phyloP scores from a whole-genome alignment of 192 early-diverging fungal species.

The Haplosporangium gracile region DNA sequence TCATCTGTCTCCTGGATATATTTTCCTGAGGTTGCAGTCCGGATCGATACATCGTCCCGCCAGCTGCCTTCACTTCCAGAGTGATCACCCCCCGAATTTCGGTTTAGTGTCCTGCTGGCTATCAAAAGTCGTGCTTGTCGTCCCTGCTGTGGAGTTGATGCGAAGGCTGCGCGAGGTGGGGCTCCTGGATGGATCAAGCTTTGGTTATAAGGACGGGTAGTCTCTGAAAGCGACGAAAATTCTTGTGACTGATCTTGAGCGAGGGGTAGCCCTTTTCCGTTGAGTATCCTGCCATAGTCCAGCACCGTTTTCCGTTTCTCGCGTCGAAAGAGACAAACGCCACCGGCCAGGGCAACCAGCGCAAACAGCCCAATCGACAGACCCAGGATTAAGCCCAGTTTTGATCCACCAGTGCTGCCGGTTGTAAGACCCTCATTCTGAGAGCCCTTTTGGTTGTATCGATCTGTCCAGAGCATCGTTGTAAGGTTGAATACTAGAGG shows the following conservation, averaged over 20 bases:
- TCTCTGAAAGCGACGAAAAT: not conserved
- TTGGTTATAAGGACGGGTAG: not conserved
- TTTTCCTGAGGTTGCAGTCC: not conserved
- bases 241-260: not conserved
- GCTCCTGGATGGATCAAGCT: not conserved
- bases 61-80: slow-evolving; percentile 3
- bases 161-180: not conserved
- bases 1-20: not conserved
- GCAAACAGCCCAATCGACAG: not conserved
- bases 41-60: not conserved
- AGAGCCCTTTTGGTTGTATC: not conserved
- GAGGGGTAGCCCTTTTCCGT: not conserved
- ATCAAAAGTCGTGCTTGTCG: not conserved
- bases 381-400: slow-evolving; percentile 2
- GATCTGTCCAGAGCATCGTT: not conserved
- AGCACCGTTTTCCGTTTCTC: slow-evolving; percentile 2
- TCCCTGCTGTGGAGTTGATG: not conserved
- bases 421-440: not conserved
- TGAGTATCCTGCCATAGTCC: not conserved
- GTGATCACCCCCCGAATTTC: not conserved
- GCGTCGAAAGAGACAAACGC: not conserved
- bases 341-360: not conserved
- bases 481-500: slow-evolving; percentile 8
- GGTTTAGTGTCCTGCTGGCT: not conserved
- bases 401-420: not conserved